Conservation (phyloP, 306 rosid species). For the Lupinus albus region DNA sequence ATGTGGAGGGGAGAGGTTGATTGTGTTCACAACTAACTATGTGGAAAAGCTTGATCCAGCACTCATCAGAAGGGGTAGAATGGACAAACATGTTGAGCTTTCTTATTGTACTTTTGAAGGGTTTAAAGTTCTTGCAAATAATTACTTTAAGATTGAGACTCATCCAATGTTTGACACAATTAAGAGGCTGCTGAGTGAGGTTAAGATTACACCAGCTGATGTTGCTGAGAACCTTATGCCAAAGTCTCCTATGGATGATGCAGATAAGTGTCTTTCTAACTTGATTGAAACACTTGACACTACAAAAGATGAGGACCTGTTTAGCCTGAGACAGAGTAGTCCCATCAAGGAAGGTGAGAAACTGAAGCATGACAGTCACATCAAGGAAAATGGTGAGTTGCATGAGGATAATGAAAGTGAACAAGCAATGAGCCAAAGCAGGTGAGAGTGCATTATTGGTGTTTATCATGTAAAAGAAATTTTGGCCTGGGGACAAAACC, state of each 20-base stretch:
- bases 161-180: slow-evolving; percentile 63
- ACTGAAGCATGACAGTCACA: slow-evolving; percentile 18
- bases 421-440: slow-evolving; percentile 23
- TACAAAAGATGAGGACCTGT: slow-evolving; percentile 42
- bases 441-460: slow-evolving; percentile 13
- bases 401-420: slow-evolving; percentile 24
- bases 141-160: slow-evolving; percentile 59
- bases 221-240: slow-evolving; percentile 95
- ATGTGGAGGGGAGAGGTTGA: slow-evolving; percentile 78
- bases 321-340: slow-evolving; percentile 34
- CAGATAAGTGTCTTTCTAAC: slow-evolving; percentile 59
- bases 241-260: slow-evolving; percentile 65
- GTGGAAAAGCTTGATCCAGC: slow-evolving; percentile 92
- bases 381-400: slow-evolving; percentile 44
- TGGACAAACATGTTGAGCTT: slow-evolving; percentile 86
- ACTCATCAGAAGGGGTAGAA: slow-evolving; percentile 77
- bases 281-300: slow-evolving; percentile 61
- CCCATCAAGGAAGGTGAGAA: slow-evolving; percentile 41
- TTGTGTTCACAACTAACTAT: slow-evolving; percentile 81
- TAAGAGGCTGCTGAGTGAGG: slow-evolving; percentile 49
- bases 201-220: slow-evolving; percentile 75
- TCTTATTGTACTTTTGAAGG: slow-evolving; percentile 75
- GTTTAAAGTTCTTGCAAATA: slow-evolving; percentile 74
- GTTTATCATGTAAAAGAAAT: background rate
- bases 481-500: slow-evolving; percentile 19